phyloP scores from a whole-genome alignment of 2,329 filamentous ascomycete species.

The Aspergillus vadensis region DNA sequence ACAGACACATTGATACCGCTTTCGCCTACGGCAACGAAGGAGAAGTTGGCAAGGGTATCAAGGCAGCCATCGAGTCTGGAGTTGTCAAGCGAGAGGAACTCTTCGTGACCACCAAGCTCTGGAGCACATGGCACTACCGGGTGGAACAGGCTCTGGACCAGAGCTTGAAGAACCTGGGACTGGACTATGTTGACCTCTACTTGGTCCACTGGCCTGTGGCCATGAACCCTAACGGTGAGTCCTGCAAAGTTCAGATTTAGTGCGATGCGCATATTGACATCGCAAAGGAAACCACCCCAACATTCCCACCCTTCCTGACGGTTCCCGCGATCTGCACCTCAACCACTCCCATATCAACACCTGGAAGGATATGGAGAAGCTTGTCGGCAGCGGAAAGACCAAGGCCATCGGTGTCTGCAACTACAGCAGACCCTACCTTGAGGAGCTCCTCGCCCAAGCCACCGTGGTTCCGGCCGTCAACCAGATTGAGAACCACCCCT shows the following conservation, averaged over 20 bases:
- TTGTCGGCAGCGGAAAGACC: conserved; percentile 57
- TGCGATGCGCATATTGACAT: not conserved
- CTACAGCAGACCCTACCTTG: conserved; percentile 57
- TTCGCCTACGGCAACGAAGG: conserved; percentile 63
- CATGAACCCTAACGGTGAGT: conserved; percentile 71
- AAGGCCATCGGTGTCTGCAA: conserved; percentile 63
- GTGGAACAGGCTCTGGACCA: conserved; percentile 70
- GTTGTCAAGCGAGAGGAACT: conserved; percentile 73
- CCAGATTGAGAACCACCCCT: conserved; percentile 81
- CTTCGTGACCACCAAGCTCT: conserved; percentile 84
- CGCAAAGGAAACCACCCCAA: conserved; percentile 38
- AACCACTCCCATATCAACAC: conserved; percentile 72
- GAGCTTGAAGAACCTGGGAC: conserved; percentile 70
- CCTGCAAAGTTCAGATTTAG: not conserved
- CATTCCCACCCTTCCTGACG: conserved; percentile 74
- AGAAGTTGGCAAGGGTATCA: conserved; percentile 77
- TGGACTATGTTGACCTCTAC: conserved; percentile 81
- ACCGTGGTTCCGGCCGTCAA: conserved; percentile 68
- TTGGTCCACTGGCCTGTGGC: conserved; percentile 80
- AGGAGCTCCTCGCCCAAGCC: conserved; percentile 59
- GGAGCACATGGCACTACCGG: conserved; percentile 75
- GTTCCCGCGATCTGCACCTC: conserved; percentile 70
- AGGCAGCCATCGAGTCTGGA: conserved; percentile 69
- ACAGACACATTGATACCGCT: conserved; percentile 46
- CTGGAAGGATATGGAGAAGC: conserved; percentile 70